A percentile compares a stretch with the other conserved stretches of the same genome.
Conservation (phyloP, 2,329 filamentous ascomycete species). For the Trichophyton simii region DNA sequence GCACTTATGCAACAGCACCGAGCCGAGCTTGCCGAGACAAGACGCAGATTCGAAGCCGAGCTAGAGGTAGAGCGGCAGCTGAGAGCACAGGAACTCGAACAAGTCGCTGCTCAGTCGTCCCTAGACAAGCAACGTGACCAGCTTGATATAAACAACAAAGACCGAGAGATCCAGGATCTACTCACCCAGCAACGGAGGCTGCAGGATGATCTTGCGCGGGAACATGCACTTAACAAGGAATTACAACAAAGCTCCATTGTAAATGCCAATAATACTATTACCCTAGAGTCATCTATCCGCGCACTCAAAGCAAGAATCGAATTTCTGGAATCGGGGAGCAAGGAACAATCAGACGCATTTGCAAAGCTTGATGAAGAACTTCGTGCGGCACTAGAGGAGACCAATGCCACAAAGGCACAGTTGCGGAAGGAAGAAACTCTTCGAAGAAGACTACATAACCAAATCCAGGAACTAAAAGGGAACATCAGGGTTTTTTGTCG, state of each 20-base stretch:
- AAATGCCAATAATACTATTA: conserved; percentile 48
- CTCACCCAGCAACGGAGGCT: conserved; percentile 28
- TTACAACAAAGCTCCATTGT: conserved; percentile 49
- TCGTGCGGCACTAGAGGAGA: conserved; percentile 60
- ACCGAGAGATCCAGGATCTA: conserved; percentile 40
- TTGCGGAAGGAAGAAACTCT: conserved; percentile 84
- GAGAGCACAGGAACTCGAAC: conserved; percentile 50
- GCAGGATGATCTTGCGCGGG: conserved; percentile 44
- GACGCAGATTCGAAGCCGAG: conserved; percentile 51
- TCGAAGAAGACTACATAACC: conserved; percentile 85
- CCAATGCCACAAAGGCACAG: conserved; percentile 62
- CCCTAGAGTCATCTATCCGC: conserved; percentile 61
- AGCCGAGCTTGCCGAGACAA: conserved; percentile 54
- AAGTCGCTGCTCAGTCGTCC: conserved; percentile 44
- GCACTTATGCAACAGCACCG: conserved; percentile 49
- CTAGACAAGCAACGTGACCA: conserved; percentile 35
- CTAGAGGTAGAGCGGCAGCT: conserved; percentile 52
- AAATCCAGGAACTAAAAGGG: conserved; percentile 93
- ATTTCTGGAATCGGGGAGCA: conserved; percentile 79
- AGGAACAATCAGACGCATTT: conserved; percentile 78
- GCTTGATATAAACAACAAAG: conserved; percentile 40
- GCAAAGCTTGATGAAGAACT: conserved; percentile 67
- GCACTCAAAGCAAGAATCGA: conserved; percentile 71
- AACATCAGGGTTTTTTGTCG: conserved; percentile 98
- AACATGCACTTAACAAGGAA: conserved; percentile 48